Evolutionary conservation across 2,329 filamentous ascomycete genomes (phyloP), one percentile per base, ranked within the genome.

Genomic region (Trichoderma guizhouense): DNA sequence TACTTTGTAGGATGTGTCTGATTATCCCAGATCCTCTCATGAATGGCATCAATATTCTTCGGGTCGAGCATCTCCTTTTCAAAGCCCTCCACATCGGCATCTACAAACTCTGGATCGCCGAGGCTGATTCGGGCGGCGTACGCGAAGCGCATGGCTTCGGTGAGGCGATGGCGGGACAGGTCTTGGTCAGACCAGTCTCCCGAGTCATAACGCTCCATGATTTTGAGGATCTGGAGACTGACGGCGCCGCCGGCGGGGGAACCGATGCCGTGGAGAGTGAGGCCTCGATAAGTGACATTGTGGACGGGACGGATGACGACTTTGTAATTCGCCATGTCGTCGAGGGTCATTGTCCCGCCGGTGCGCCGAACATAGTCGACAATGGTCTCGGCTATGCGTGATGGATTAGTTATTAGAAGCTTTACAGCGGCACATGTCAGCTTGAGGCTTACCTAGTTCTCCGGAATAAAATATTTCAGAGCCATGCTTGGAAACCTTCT

Each of bases 91-190:
- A 95, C 83, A 34, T 88, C 88, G 0, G 18, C 32, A 24, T 85
- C 75, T 5, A 97, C 88, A 79, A 92, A 97, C 1, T 83, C 84
- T 0, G 95, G 96, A 79, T 98, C 96, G 5, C 94, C 95, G 0
- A 98, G 87, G 32, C 91, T 86, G n/a, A 90, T 86, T 71, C 94
- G 90, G 76, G 92, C 84, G 5, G 91, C 94, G 79, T 98, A 98
- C 3, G 89, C 94, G 79, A 97, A 98, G 26, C 94, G 89, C 83
- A 97, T 93, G 14, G 94, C 92, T 84, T 98, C 96, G 77, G 94
- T 90, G 74, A 97, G 87, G 15, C 93, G 89, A 81, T 98, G 96
- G 0, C 91, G 91, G 47, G 91, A 93, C 0, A 97, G 83, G 75
- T 93, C 91, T 24, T 81, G 80, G 57, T 88, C 83, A 12, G 81